Evolutionary conservation across 2,329 filamentous ascomycete genomes (phyloP).

Genomic region (Aspergillus amoenus): DNA sequence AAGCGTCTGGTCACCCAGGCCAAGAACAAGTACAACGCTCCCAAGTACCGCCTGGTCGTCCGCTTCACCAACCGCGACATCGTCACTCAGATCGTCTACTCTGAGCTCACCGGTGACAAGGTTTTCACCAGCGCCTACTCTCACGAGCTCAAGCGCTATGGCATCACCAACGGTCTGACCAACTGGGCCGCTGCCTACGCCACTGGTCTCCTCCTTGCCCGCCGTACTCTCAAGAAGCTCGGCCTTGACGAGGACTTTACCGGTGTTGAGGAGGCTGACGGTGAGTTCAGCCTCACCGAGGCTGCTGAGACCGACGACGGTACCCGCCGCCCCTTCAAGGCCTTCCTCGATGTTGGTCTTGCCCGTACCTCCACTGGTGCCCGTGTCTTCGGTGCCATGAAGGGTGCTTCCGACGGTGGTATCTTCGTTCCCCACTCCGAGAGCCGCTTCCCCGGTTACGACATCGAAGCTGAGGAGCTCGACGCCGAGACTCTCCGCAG

Average conservation of each 20-base stretch:
- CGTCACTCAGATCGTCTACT: slow-evolving; percentile 94
- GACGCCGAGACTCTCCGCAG: slow-evolving; percentile 95
- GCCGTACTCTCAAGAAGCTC: slow-evolving; percentile 96
- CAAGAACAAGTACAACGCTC: slow-evolving; percentile 99
- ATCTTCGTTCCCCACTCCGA: slow-evolving; percentile 97
- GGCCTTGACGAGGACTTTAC: slow-evolving; percentile 88
- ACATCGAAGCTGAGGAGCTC: slow-evolving; percentile 96
- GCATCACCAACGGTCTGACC: slow-evolving; percentile 97
- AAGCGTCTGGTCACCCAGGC: slow-evolving; percentile 99
- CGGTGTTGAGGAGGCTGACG: slow-evolving; percentile 95
- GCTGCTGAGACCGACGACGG: slow-evolving; percentile 86
- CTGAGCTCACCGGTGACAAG: slow-evolving; percentile 97
- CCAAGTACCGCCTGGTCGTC: slow-evolving; percentile 99
- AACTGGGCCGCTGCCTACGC: slow-evolving; percentile 99
- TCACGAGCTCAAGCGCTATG: slow-evolving; percentile 97
- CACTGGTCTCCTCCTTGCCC: slow-evolving; percentile 94
- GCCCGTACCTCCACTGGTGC: slow-evolving; percentile 96
- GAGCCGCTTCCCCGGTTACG: slow-evolving; percentile 99
- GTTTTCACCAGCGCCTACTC: slow-evolving; percentile 89
- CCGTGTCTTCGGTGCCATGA: slow-evolving; percentile 98
- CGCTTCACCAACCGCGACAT: slow-evolving; percentile 99
- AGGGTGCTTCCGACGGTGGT: slow-evolving; percentile 98
- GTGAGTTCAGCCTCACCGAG: slow-evolving; percentile 95
- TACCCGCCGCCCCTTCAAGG: slow-evolving; percentile 95
- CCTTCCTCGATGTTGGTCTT: slow-evolving; percentile 96